Conservation (phyloP, 805 yeast genomes). For the Isabelozyma heimii region DNA sequence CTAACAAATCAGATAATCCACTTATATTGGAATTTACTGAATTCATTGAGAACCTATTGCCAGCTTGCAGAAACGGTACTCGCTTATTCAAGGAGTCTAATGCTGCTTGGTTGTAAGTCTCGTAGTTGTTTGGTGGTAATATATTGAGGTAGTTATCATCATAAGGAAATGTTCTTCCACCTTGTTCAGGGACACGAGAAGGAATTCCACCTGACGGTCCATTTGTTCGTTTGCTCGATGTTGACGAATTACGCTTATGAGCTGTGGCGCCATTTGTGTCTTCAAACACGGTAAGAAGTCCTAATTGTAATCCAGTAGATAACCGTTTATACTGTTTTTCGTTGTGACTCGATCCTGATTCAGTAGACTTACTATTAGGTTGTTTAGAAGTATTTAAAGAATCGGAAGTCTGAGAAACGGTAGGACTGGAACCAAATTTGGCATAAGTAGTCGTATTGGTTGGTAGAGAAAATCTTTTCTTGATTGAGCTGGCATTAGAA, state of each 20-base stretch:
- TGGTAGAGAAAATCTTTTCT: constrained; percentile 23
- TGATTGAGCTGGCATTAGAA: constrained; percentile 12
- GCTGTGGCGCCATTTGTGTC: constrained; percentile 14
- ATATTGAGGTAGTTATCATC: constrained; percentile 27
- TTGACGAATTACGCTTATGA: neutral
- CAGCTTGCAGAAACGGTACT: constrained; percentile 12
- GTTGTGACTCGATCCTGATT: neutral
- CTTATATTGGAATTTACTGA: constrained; percentile 47
- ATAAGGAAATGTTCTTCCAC: constrained; percentile 6
- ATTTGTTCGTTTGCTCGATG: neutral
- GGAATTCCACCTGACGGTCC: neutral
- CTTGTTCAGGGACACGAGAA: no score
- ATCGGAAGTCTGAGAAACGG: neutral
- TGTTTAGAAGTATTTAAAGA: neutral
- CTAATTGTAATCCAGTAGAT: constrained; percentile 37
- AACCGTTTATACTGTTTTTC: constrained; percentile 27
- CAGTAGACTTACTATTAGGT: neutral
- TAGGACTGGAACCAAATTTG: neutral
- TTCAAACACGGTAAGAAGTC: constrained; percentile 38
- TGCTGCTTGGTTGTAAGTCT: constrained; percentile 33
- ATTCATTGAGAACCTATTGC: constrained; percentile 54
- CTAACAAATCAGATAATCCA: constrained; percentile 47
- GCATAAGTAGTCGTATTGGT: constrained; percentile 6
- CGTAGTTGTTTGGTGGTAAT: constrained; percentile 18
- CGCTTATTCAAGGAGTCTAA: constrained; percentile 28